A percentile compares a stretch with the other conserved stretches of the same genome.
Conservation (phyloP, 2,329 filamentous ascomycete species). For the Coniochaeta pulveracea region DNA sequence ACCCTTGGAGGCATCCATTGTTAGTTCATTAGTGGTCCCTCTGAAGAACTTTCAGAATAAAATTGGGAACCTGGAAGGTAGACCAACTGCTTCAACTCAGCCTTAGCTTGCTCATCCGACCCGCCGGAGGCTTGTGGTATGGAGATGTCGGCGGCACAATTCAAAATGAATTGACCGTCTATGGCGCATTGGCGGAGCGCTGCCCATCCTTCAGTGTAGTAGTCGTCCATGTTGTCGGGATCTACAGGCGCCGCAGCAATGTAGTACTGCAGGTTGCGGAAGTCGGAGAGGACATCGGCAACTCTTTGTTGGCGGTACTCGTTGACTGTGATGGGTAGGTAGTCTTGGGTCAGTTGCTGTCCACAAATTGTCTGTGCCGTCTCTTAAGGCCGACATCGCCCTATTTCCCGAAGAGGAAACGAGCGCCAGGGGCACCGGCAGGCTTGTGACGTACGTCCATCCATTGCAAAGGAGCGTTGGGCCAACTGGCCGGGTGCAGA, state of each 20-base stretch:
- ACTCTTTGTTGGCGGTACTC: conserved; percentile 47
- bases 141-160: conserved; percentile 50
- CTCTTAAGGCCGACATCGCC: too few relatives aligned
- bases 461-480: too few relatives aligned
- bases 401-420: too few relatives aligned
- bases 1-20: conserved; percentile 26
- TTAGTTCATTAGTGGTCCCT: not conserved
- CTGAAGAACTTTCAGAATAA: not conserved
- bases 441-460: conserved; percentile 11
- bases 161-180: conserved; percentile 54
- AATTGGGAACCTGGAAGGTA: not conserved
- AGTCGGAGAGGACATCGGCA: conserved; percentile 50
- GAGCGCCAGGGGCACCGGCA: too few relatives aligned
- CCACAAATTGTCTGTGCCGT: too few relatives aligned
- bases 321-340: conserved; percentile 36
- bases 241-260: conserved; percentile 46
- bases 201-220: conserved; percentile 53
- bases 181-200: conserved; percentile 49
- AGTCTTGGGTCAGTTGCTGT: not conserved
- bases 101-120: conserved; percentile 47
- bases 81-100: conserved; percentile 50
- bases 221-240: conserved; percentile 44
- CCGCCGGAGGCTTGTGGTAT: conserved; percentile 42
- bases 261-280: conserved; percentile 49
- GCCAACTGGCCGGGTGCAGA: too few relatives aligned